Conservation (phyloP, 257 asterid genomes). For the Nicotiana noctiflora region DNA sequence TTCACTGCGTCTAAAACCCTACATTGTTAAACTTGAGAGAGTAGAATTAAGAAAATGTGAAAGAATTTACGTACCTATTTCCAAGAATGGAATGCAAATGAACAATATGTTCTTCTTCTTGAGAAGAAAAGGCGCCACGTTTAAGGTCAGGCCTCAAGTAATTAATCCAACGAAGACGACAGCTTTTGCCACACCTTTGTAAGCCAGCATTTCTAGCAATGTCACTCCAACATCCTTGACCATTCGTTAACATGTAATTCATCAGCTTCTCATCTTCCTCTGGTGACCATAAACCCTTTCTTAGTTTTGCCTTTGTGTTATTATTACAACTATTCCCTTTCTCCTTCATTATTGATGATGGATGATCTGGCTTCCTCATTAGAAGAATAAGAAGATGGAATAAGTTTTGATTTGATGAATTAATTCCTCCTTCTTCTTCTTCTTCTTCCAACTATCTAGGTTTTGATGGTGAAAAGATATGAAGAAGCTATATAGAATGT, state of each 20-base stretch:
- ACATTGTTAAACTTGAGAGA: not conserved
- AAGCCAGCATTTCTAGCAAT: constrained; percentile 76
- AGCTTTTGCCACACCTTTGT: constrained; percentile 77
- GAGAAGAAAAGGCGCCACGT: constrained; percentile 76
- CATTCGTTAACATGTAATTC: constrained; percentile 64
- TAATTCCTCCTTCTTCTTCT: not conserved
- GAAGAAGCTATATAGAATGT: constrained; percentile 37
- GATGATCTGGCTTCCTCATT: constrained; percentile 45
- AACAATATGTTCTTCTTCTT: constrained; percentile 65
- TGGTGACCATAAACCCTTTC: constrained; percentile 89
- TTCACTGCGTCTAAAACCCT: not conserved
- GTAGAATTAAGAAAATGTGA: not conserved
- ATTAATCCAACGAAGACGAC: constrained; percentile 78
- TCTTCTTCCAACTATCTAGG: constrained; percentile 25
- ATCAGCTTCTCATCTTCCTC: constrained; percentile 81
- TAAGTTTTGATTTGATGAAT: not conserved
- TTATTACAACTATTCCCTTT: constrained; percentile 2
- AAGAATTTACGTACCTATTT: constrained; percentile 39
- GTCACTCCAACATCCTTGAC: constrained; percentile 92
- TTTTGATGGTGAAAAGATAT: constrained; percentile 44
- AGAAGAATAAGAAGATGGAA: not conserved
- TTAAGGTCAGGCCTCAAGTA: constrained; percentile 83
- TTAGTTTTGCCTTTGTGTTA: constrained; percentile 27
- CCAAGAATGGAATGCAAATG: constrained; percentile 89
- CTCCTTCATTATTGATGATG: constrained; percentile 1